Conservation (phyloP, 2,329 filamentous ascomycete genomes). For the Eutypa lata region DNA sequence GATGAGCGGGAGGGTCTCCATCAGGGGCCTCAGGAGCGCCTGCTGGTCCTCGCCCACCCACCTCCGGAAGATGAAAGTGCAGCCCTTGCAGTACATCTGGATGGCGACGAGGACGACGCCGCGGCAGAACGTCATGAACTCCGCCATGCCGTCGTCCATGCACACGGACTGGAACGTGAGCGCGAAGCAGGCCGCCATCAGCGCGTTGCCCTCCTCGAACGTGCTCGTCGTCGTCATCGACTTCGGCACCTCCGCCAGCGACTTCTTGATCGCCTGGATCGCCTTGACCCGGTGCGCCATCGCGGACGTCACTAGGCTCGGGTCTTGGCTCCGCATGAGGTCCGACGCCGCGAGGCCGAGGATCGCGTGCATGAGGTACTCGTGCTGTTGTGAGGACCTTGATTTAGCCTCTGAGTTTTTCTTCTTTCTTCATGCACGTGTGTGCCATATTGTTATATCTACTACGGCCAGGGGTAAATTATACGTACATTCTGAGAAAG, state of each 20-base stretch:
- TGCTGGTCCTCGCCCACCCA: slow-evolving; percentile 40
- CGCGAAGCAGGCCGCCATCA: slow-evolving; percentile 57
- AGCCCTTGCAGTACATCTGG: slow-evolving; percentile 48
- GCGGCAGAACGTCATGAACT: slow-evolving; percentile 59
- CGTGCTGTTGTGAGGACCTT: slow-evolving; percentile 43
- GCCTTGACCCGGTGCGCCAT: slow-evolving; percentile 65
- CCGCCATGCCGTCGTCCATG: slow-evolving; percentile 56
- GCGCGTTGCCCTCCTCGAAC: slow-evolving; percentile 55
- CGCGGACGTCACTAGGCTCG: slow-evolving; percentile 52
- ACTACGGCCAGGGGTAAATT: background rate
- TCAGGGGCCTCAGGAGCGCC: slow-evolving; percentile 39
- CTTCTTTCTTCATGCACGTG: no score
- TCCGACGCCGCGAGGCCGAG: slow-evolving; percentile 64
- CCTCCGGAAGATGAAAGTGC: slow-evolving; percentile 47
- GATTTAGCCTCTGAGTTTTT: no score
- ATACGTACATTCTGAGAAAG: slow-evolving; percentile 64
- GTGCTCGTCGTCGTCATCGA: slow-evolving; percentile 37
- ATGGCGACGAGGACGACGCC: slow-evolving; percentile 53
- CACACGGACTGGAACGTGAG: slow-evolving; percentile 57
- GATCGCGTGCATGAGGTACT: slow-evolving; percentile 67
- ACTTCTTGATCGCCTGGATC: slow-evolving; percentile 58
- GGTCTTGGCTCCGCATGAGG: slow-evolving; percentile 45
- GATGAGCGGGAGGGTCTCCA: slow-evolving; percentile 45
- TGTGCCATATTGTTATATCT: no score
- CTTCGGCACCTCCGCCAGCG: no score